Evolutionary conservation across 129 eudicot species (phyloP).

Genomic region (Pulicaria dysenterica): DNA sequence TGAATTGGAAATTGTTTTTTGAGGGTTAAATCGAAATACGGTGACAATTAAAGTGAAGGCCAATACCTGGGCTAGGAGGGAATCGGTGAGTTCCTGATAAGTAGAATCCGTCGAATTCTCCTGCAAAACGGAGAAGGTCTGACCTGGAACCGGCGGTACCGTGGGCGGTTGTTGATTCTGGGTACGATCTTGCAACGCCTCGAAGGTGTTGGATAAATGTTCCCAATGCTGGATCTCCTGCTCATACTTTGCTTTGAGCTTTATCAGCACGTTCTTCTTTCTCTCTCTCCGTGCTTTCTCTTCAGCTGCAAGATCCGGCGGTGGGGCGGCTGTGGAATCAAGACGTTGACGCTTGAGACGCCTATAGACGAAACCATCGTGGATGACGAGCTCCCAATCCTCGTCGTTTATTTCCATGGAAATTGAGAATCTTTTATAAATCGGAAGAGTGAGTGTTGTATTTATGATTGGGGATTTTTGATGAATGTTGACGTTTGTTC

Average conservation of each 20-base stretch:
- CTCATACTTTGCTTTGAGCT: conserved; percentile 53
- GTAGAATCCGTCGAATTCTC: conserved; percentile 30
- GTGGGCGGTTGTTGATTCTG: conserved; percentile 19
- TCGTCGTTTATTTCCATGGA: conserved; percentile 45
- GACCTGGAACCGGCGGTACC: neutral
- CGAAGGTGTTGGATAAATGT: conserved; percentile 67
- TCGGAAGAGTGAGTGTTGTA: neutral
- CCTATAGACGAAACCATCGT: conserved; percentile 75
- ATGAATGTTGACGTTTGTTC: neutral
- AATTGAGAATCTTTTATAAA: neutral
- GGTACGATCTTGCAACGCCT: conserved; percentile 43
- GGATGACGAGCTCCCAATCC: conserved; percentile 82
- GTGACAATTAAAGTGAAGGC: neutral
- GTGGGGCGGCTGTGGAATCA: conserved; percentile 41
- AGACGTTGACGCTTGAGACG: conserved; percentile 61
- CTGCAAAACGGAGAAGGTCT: neutral
- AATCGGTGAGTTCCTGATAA: conserved; percentile 37
- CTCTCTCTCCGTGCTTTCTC: conserved; percentile 41
- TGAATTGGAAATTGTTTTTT: neutral
- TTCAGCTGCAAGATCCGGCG: conserved; percentile 64
- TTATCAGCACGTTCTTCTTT: conserved; percentile 45
- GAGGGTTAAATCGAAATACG: neutral
- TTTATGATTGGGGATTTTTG: conserved; percentile 6
- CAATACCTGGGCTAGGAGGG: conserved; percentile 61
- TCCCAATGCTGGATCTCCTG: conserved; percentile 74